Base-by-base conservation (phyloP, 768 basidiomycete genomes). In the Tylopilus subfusipes region DNA sequence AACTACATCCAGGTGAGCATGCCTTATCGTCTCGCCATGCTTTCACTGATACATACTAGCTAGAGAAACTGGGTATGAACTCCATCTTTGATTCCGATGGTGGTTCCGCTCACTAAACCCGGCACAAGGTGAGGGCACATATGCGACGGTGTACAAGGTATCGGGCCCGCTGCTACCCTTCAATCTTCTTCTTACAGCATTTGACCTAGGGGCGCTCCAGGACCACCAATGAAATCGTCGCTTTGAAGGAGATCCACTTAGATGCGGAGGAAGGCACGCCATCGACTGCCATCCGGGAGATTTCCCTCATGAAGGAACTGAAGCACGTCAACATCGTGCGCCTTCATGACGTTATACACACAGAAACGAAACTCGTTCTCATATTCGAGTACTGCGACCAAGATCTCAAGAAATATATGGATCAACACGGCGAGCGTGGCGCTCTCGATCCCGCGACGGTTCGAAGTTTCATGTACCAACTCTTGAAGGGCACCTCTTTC, bases 191-290 rank as follows among this genome's bases (percentile, higher is more conserved):
- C 54, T 58, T 30, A 57, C 24, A 36, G n/a, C 14, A 19, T 36
- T 54, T 38, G 19, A 34, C 18, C 22, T 52, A 93, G 91, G 97
- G 97, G 16, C 87, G 96, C 58, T 97, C 94, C 21, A 79, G 95
- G 56, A 93, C 93, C 30, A 98, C 95, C n/a, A 97, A 97, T 64
- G 97, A 98, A 72, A 93, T 97, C 49, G 97, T 99, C 18, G 97
- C 97, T 13, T 73, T 99, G 53, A 99, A 99, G 72, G 97, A 99
- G 76, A 99, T 99, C 60, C 95, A 98, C 67, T 88, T 99, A 56
- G 97, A 99, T 76, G 91, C 97, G 5, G 97, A 99, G 73, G 97
- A 99, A 75, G 97, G 97, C 31, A 99, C 97, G 0, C 97, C 97
- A 30, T 94, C 91, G 43, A 99, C 97, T 14, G 97, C 97, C 51